A percentile compares a stretch with the other conserved stretches of the same genome.
These are phyloP conservation scores for Przewalskia tangutica DNA, from an alignment of 257 asterid genomes.

Conservation along the genomic window DNA sequence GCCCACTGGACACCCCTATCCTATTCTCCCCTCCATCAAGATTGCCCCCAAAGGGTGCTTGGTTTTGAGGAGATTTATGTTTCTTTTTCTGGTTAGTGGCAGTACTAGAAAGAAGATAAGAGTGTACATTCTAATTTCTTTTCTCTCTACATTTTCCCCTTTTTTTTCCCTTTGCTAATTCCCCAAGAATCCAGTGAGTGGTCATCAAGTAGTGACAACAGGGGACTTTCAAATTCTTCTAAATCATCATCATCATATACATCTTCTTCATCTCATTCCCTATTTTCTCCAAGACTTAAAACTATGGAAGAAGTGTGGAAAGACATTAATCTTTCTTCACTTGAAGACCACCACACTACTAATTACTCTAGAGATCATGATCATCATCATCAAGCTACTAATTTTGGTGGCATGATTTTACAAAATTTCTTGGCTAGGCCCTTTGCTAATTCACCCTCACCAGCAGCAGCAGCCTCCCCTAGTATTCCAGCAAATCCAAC, in stretches of 20 bases:
- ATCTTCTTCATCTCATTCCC: slow-evolving; percentile 5
- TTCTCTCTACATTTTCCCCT: background rate
- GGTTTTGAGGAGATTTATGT: background rate
- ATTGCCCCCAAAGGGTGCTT: background rate
- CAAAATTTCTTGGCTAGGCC: slow-evolving; percentile 49
- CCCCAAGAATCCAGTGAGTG: background rate
- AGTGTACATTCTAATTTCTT: background rate
- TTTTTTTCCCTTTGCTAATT: too few relatives aligned
- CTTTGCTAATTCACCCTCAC: slow-evolving; percentile 12
- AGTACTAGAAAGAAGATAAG: background rate
- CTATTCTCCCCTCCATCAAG: background rate
- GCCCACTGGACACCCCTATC: too few relatives aligned
- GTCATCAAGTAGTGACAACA: background rate
- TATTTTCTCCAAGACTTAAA: slow-evolving; percentile 9
- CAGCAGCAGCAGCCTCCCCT: background rate
- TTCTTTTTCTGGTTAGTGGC: background rate
- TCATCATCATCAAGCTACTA: background rate
- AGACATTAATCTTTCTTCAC: slow-evolving; percentile 41
- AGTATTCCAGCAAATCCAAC: slow-evolving; percentile 4
- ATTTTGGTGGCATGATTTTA: slow-evolving; percentile 23
- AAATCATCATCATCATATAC: background rate
- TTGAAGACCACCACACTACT: slow-evolving; percentile 18
- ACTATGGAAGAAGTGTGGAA: slow-evolving; percentile 74
- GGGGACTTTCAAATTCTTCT: background rate
- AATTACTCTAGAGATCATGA: slow-evolving; percentile 5